Base-by-base conservation (phyloP, 2,329 filamentous ascomycete genomes). In the Daldinia eschscholtzii region DNA sequence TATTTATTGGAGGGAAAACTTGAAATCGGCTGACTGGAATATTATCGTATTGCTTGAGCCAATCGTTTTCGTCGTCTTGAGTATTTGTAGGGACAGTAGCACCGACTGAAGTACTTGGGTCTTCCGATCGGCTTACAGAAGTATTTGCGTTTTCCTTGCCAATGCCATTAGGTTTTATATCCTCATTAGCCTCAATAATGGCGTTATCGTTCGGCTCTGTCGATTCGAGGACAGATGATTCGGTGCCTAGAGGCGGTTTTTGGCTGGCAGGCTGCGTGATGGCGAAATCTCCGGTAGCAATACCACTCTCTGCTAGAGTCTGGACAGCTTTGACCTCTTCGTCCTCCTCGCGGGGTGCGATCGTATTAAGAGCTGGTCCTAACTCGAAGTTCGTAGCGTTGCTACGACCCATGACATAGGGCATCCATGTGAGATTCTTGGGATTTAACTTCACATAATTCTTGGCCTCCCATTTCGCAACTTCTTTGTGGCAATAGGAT, bases 401-500 rank as follows among this genome's bases (percentile, higher is more conserved):
- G 79, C 88, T 91, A 70, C 93, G 89, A 28, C 96, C 95, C 94
- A 98, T 98, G 46, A 98, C 90, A 78, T 97, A 99, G 0, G 96
- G 96, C 13, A 94, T 98, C 96, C 96, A 99, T 10, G 94, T 91
- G 28, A 99, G 85, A 18, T 90, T 90, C 50, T 91, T 89, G 0
- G 92, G 89, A 72, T 96, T 92, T 39, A 99, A 87, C 74, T 90
- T 92, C 23, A 97, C 92, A 73, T 97, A 97, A 9, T 91, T 90
- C 77, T 98, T 98, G 56, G 87, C 86, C 76, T 97, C 93, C 88
- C 95, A 97, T 72, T 95, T 96, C 35, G 89, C 87, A 67, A 98
- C 92, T 74, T 97, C 97, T 71, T 95, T 90, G 65, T 89, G 89
- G 80, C 95, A 98, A 77, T 95, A 97, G 3, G 89, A 86, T 64